Conservation (phyloP, 441 rosid species). For the Hura crepitans region DNA sequence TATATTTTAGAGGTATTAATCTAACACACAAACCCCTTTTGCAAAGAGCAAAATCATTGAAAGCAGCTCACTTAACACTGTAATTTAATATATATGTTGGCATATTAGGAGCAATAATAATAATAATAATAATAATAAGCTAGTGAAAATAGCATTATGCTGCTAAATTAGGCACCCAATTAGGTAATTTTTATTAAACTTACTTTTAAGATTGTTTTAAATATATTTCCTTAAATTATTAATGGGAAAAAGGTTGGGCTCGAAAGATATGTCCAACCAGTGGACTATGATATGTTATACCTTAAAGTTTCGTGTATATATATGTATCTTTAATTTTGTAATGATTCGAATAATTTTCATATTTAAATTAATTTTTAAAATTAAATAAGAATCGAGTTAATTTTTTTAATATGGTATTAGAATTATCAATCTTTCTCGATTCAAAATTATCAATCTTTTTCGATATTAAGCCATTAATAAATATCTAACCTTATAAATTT, state of each 20-base stretch:
- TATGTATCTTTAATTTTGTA: no score
- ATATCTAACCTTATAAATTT: no score
- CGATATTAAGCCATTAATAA: no score
- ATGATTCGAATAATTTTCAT: no score
- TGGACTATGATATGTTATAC: constrained; percentile 15
- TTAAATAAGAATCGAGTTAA: no score
- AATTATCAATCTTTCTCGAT: no score
- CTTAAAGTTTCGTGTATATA: not conserved
- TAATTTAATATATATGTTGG: constrained; percentile 7
- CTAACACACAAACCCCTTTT: not conserved
- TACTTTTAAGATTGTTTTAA: not conserved
- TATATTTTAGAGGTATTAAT: not conserved
- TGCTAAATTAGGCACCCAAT: not conserved
- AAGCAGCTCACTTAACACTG: constrained; percentile 16
- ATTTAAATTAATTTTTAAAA: no score
- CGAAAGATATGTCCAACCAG: constrained; percentile 20
- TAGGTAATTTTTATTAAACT: no score
- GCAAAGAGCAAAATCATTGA: constrained; percentile 14
- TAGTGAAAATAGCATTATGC: not conserved
- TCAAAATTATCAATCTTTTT: no score
- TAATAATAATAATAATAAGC: not conserved
- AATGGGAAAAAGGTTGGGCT: constrained; percentile 2
- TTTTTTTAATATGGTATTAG: no score
- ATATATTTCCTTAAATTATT: not conserved
- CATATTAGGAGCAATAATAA: not conserved